phyloP scores from a whole-genome alignment of 148 eudicot genomes.

The Linanthus parryae region DNA sequence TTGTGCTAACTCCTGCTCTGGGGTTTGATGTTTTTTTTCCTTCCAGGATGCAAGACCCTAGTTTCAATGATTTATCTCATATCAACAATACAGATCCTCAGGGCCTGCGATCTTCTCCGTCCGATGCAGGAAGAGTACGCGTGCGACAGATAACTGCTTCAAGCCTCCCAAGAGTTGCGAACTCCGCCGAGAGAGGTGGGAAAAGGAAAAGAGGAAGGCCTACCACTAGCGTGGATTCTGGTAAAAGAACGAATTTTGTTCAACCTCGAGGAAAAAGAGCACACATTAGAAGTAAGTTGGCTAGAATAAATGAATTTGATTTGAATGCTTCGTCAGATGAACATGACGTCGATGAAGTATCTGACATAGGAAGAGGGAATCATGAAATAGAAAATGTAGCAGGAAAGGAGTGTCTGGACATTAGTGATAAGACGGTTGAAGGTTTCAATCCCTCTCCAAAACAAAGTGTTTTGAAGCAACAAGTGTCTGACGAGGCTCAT shows the following conservation, averaged over 20 bases:
- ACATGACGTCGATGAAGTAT: constrained; percentile 11
- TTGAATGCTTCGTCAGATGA: constrained; percentile 23
- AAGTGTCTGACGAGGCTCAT: constrained; percentile 13
- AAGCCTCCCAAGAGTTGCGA: constrained; percentile 5
- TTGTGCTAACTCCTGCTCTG: neutral
- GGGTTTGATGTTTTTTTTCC: neutral
- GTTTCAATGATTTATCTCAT: constrained; percentile 12
- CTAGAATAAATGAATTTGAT: constrained; percentile 49
- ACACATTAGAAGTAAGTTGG: constrained; percentile 45
- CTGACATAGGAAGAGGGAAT: neutral
- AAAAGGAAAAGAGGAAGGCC: constrained; percentile 62
- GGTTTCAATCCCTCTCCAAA: no score
- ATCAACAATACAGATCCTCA: constrained; percentile 14
- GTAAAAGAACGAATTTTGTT: constrained; percentile 20
- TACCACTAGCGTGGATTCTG: no score
- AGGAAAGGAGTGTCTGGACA: no score
- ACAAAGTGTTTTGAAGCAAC: no score
- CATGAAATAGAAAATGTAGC: no score
- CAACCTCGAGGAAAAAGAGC: constrained; percentile 55
- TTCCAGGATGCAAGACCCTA: constrained; percentile 14
- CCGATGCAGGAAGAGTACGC: no score
- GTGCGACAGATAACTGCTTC: constrained; percentile 18
- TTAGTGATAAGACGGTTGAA: no score
- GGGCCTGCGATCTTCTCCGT: constrained; percentile 17
- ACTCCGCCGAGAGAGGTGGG: constrained; percentile 22